Evolutionary conservation across 768 basidiomycete species (phyloP).

Genomic region (Tubosaeta sp.): DNA sequence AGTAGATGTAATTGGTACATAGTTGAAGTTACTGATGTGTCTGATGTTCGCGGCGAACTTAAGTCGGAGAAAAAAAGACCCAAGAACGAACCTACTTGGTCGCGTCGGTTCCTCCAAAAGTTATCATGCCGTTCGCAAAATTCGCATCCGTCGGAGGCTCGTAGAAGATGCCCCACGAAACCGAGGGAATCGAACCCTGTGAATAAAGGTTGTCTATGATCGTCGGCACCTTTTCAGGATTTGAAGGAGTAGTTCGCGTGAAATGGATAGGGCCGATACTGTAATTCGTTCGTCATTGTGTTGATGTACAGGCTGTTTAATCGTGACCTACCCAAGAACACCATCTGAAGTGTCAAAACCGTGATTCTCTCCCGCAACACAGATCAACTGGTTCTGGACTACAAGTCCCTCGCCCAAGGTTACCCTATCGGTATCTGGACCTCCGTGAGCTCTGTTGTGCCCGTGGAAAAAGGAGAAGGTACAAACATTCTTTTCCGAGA

Average conservation of each 20-base stretch:
- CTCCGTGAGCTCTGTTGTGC: neutral
- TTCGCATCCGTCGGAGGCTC: conserved; percentile 38
- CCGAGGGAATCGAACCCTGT: conserved; percentile 41
- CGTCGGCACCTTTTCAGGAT: conserved; percentile 41
- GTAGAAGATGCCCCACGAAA: conserved; percentile 51
- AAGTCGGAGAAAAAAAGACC: neutral
- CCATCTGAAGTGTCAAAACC: conserved; percentile 50
- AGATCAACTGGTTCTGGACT: conserved; percentile 45
- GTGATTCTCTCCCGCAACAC: conserved; percentile 39
- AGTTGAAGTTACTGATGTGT: conserved; percentile 33
- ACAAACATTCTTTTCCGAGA: conserved; percentile 47
- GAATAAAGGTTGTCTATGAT: conserved; percentile 54
- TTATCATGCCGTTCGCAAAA: conserved; percentile 49
- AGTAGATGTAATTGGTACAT: conserved; percentile 40
- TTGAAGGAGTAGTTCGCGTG: conserved; percentile 41
- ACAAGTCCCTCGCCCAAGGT: conserved; percentile 37
- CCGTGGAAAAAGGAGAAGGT: neutral
- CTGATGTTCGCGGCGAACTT: conserved; percentile 11
- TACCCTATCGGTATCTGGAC: conserved; percentile 44
- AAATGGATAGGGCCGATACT: conserved; percentile 52
- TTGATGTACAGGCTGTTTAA: neutral
- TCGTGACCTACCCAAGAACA: conserved; percentile 41
- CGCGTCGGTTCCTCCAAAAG: conserved; percentile 49
- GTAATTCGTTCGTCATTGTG: neutral
- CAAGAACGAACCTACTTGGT: conserved; percentile 32